phyloP scores from a whole-genome alignment of 345 rosid genomes.

The Ceriops tagal region DNA sequence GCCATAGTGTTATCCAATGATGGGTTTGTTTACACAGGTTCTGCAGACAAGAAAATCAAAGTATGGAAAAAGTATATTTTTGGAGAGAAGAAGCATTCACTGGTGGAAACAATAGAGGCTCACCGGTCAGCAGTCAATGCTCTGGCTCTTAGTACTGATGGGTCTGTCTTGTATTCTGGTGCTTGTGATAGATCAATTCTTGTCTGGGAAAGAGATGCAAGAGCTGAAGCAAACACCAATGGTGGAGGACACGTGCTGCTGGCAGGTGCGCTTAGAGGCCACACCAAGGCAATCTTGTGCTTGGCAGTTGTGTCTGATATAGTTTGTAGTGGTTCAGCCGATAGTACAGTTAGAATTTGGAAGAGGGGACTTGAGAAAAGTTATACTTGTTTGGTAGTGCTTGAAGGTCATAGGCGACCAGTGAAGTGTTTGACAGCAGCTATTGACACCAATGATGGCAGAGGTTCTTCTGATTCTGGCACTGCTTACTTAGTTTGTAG shows the following conservation, averaged over 20 bases:
- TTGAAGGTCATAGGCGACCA: slow-evolving; percentile 64
- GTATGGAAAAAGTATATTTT: slow-evolving; percentile 41
- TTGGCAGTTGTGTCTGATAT: slow-evolving; percentile 46
- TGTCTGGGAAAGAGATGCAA: slow-evolving; percentile 53
- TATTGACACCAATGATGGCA: slow-evolving; percentile 9
- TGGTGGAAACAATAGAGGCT: slow-evolving; percentile 45
- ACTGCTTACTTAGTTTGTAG: slow-evolving; percentile 48
- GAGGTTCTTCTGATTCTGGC: slow-evolving; percentile 18
- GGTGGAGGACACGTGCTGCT: slow-evolving; percentile 37
- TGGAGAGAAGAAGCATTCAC: slow-evolving; percentile 34
- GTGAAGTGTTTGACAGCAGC: slow-evolving; percentile 58
- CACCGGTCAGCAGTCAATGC: slow-evolving; percentile 74
- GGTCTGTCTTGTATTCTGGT: slow-evolving; percentile 64
- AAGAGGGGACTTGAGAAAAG: slow-evolving; percentile 37
- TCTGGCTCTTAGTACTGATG: slow-evolving; percentile 55
- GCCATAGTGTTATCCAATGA: slow-evolving; percentile 49
- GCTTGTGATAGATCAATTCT: slow-evolving; percentile 72
- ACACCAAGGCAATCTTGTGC: slow-evolving; percentile 58
- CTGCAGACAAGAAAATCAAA: slow-evolving; percentile 70
- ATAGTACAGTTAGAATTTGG: slow-evolving; percentile 63
- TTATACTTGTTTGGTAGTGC: slow-evolving; percentile 52
- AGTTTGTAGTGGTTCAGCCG: slow-evolving; percentile 71
- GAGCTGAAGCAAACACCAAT: not conserved
- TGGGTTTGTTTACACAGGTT: slow-evolving; percentile 62
- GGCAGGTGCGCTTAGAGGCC: slow-evolving; percentile 75